Evolutionary conservation across 306 rosid genomes (phyloP).

Genomic region (Corylus heterophylla): DNA sequence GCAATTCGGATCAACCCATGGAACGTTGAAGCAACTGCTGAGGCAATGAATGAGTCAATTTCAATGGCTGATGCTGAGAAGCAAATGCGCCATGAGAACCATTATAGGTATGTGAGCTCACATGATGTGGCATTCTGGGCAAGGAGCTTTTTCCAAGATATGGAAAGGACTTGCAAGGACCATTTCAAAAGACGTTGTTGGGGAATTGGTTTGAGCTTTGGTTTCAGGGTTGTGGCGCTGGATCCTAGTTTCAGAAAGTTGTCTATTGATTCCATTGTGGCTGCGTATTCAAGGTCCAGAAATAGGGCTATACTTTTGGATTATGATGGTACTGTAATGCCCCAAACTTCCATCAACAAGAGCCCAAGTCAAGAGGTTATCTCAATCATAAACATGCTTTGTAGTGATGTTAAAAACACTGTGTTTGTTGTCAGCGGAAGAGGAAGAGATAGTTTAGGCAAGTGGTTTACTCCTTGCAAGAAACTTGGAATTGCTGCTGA

Average conservation of each 20-base stretch:
- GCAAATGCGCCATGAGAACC: slow-evolving; percentile 69
- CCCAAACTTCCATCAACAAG: slow-evolving; percentile 53
- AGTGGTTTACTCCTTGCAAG: slow-evolving; percentile 57
- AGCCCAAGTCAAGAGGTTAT: slow-evolving; percentile 47
- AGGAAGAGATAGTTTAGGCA: slow-evolving; percentile 50
- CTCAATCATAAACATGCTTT: slow-evolving; percentile 43
- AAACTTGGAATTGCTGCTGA: slow-evolving; percentile 65
- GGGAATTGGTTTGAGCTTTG: slow-evolving; percentile 68
- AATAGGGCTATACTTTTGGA: slow-evolving; percentile 59
- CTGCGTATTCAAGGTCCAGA: slow-evolving; percentile 52
- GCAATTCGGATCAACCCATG: slow-evolving; percentile 72
- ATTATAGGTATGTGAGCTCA: slow-evolving; percentile 61
- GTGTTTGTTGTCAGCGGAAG: slow-evolving; percentile 64
- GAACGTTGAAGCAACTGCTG: slow-evolving; percentile 65
- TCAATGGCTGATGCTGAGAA: slow-evolving; percentile 61
- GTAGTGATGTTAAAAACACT: slow-evolving; percentile 46
- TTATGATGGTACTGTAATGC: slow-evolving; percentile 68
- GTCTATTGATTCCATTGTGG: slow-evolving; percentile 45
- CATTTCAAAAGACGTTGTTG: slow-evolving; percentile 65
- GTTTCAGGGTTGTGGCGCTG: slow-evolving; percentile 62
- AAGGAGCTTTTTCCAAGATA: slow-evolving; percentile 58
- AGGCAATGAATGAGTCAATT: slow-evolving; percentile 62
- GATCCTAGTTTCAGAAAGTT: slow-evolving; percentile 63
- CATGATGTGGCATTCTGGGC: slow-evolving; percentile 75
- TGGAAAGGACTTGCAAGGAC: slow-evolving; percentile 64